phyloP scores from a whole-genome alignment of 106 monocot species.

The Apostasia ramifera region DNA sequence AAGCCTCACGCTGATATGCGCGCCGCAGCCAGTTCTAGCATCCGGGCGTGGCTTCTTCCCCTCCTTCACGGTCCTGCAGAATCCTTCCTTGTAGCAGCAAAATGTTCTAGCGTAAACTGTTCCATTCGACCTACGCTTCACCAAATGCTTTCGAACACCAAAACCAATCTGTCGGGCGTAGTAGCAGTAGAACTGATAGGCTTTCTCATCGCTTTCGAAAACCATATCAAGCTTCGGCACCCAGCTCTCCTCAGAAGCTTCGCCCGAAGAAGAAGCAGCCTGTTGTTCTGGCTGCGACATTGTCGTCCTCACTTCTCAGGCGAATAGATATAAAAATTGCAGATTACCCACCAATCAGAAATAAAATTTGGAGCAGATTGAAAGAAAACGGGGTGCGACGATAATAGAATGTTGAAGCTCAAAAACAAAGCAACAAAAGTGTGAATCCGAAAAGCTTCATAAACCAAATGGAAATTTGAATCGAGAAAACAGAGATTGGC shows the following conservation, averaged over 20 bases:
- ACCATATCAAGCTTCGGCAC: slow-evolving; percentile 16
- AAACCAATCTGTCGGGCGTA: slow-evolving; percentile 18
- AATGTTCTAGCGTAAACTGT: slow-evolving; percentile 3
- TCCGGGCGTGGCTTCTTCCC: slow-evolving; percentile 9
- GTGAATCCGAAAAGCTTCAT: not conserved
- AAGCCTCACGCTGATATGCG: slow-evolving; percentile 8
- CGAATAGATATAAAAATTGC: too few relatives aligned
- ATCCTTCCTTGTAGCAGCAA: slow-evolving; percentile 16
- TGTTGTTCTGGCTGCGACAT: not conserved
- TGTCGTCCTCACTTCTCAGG: not conserved
- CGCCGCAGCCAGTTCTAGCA: slow-evolving; percentile 18
- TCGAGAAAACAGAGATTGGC: too few relatives aligned
- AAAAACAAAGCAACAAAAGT: not conserved
- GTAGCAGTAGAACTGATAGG: slow-evolving; percentile 11
- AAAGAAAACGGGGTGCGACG: too few relatives aligned
- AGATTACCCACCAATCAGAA: too few relatives aligned
- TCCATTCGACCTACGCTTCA: slow-evolving; percentile 15
- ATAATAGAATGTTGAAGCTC: not conserved
- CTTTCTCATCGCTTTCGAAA: slow-evolving; percentile 21
- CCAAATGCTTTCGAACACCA: slow-evolving; percentile 13
- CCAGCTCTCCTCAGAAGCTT: slow-evolving; percentile 1
- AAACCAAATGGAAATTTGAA: too few relatives aligned
- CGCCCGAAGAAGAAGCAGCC: not conserved
- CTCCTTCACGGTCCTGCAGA: slow-evolving; percentile 11
- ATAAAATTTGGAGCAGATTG: too few relatives aligned